A percentile compares a stretch with the other conserved stretches of the same genome.
These are phyloP conservation scores for Scytalidium lignicola DNA, from an alignment of 2,329 filamentous ascomycete genomes.

Conservation along the genomic window DNA sequence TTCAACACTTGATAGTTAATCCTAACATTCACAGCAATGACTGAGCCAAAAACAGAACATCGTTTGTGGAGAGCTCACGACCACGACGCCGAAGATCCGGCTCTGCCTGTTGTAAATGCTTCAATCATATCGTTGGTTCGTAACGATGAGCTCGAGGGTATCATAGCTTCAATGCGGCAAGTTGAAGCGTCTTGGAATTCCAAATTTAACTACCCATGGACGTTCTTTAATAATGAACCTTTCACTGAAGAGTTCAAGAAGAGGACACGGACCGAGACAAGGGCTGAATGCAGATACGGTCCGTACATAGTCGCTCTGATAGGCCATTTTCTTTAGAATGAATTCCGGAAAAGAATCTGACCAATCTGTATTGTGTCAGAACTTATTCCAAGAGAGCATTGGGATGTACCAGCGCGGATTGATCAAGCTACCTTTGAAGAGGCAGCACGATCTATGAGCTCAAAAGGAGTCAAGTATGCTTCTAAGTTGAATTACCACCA, in stretches of 20 bases:
- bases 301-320: slow-evolving; percentile 27
- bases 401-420: slow-evolving; percentile 93
- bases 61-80: neutral
- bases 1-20: neutral
- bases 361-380: slow-evolving; percentile 28
- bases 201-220: slow-evolving; percentile 80
- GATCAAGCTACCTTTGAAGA: slow-evolving; percentile 86
- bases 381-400: slow-evolving; percentile 77
- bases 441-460: slow-evolving; percentile 85
- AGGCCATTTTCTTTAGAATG: neutral
- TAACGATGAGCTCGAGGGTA: slow-evolving; percentile 63
- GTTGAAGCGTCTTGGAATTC: slow-evolving; percentile 73
- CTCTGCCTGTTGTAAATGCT: neutral
- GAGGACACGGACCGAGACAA: slow-evolving; percentile 61
- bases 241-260: slow-evolving; percentile 75
- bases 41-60: neutral
- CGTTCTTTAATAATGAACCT: slow-evolving; percentile 78
- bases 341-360: neutral
- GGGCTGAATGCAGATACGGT: slow-evolving; percentile 63
- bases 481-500: slow-evolving; percentile 95
- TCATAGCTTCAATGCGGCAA: slow-evolving; percentile 67
- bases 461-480: slow-evolving; percentile 94
- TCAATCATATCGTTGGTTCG: slow-evolving; percentile 53
- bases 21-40: neutral
- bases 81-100: neutral